Percentiles rank a stretch among this genome's conserved stretches.
phyloP scores from a whole-genome alignment of 1,284 basidiomycete genomes.

The Stereum hirsutum region DNA sequence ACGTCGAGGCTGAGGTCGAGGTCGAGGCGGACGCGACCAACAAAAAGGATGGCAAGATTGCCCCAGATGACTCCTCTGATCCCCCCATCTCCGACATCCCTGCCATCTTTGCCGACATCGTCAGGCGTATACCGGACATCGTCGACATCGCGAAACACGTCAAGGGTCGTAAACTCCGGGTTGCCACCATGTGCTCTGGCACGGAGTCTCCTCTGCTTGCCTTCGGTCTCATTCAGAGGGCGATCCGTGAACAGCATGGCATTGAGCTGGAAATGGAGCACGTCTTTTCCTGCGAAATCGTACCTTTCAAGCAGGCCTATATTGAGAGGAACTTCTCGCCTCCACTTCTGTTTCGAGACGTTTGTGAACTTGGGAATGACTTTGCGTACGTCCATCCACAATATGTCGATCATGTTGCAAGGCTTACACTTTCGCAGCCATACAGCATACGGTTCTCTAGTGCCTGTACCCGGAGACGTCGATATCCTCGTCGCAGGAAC shows the following conservation, averaged over 20 bases:
- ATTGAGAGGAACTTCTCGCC: conserved; percentile 94
- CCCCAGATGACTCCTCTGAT: conserved; percentile 43
- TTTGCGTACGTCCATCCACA: conserved; percentile 49
- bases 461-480: conserved; percentile 82
- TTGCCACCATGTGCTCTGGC: conserved; percentile 97
- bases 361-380: conserved; percentile 79
- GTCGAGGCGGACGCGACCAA: conserved; percentile 15
- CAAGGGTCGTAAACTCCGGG: conserved; percentile 77
- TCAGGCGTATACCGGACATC: conserved; percentile 62
- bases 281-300: conserved; percentile 96
- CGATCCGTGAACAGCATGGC: conserved; percentile 63
- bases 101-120: conserved; percentile 81
- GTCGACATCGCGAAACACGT: conserved; percentile 63
- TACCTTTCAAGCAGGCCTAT: conserved; percentile 97
- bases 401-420: conserved; percentile 10
- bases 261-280: conserved; percentile 74
- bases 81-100: conserved; percentile 82
- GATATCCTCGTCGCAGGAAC: conserved; percentile 90
- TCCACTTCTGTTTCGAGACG: conserved; percentile 88
- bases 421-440: conserved; percentile 35
- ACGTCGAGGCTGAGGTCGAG: conserved; percentile 11
- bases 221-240: conserved; percentile 72
- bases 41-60: conserved; percentile 11
- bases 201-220: conserved; percentile 93
- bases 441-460: conserved; percentile 87